Base-by-base conservation (phyloP, 345 rosid species). In the Brassica carinata region DNA sequence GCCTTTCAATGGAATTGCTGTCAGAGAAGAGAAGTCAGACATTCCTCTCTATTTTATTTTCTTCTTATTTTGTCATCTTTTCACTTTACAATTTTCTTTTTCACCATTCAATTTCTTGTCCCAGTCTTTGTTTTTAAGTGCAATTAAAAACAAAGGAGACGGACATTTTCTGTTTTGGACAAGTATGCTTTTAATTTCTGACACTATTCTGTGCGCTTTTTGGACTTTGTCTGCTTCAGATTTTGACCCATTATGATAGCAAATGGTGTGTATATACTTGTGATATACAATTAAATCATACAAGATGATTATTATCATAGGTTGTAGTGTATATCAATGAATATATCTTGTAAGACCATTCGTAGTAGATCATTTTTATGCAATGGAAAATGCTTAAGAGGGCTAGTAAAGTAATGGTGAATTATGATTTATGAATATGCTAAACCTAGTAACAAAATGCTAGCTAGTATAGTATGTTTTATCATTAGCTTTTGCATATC, bases 161-260 rank as follows among this genome's bases (percentile, higher is more conserved):
- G 61, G 70, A 61, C 82, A 79, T 79, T 45, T 72, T 26, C 34
- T 17, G 77, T 55, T 55, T 64, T 72, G 17, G 77, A 72, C 78
- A 73, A 23, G 57, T 67, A 48, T 45, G 83, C 75, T 74, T 79
- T 74, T 48, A 48, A 48, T 61, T 61, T 68, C 83, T 43, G 79
- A 79, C 79, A 79, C 66, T 8, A 74, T 48, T 74, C 75, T 74
- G 66, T 74, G 79, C 61, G 65, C 65, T 73, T 74, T 74, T 74
- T 48, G 78, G 78, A 67, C 63, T 74, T 74, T 64, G 83, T 79
- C 83, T 62, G 65, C 75, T 79, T 73, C 70, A 74, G 70, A 68
- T 74, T 73, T 79, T 74, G 83, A 79, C 79, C 82, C 61, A 15
- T 4, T 68, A 79, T 68, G 23, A 59, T 63, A 74, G 74, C 71